Evolutionary conservation across 108 stramenopile genomes (phyloP).

Genomic region (Fragilaria crotonensis): DNA sequence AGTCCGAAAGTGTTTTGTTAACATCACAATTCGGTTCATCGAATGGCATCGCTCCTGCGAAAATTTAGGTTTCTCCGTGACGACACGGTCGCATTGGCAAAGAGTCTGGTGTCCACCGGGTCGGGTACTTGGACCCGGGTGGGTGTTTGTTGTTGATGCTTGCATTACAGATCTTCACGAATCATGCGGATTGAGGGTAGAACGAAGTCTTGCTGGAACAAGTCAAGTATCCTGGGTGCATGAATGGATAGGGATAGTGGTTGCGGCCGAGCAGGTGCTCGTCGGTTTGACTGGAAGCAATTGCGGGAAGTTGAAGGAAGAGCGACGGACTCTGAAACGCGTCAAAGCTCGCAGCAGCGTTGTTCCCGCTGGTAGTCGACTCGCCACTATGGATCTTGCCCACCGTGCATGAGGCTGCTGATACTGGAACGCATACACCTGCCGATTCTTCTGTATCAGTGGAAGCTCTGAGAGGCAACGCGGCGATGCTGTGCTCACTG

Average conservation of each 20-base stretch:
- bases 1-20: background rate
- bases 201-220: background rate
- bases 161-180: background rate
- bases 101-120: background rate
- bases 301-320: background rate
- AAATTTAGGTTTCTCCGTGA: background rate
- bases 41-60: background rate
- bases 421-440: background rate
- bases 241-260: constrained; percentile 1
- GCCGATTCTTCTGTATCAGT: constrained; percentile 7
- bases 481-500: constrained; percentile 24
- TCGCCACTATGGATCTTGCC: constrained; percentile 5
- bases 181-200: background rate
- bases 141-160: constrained; percentile 6
- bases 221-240: constrained; percentile 2
- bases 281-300: background rate
- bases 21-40: background rate
- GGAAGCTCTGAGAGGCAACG: constrained; percentile 27
- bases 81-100: background rate
- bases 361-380: constrained; percentile 1
- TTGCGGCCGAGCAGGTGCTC: constrained; percentile 4
- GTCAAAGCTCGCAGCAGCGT: background rate
- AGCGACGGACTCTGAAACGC: background rate
- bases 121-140: constrained; percentile 14
- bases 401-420: background rate